Evolutionary conservation across 306 rosid species (phyloP).

Genomic region (Cicer bijugum): DNA sequence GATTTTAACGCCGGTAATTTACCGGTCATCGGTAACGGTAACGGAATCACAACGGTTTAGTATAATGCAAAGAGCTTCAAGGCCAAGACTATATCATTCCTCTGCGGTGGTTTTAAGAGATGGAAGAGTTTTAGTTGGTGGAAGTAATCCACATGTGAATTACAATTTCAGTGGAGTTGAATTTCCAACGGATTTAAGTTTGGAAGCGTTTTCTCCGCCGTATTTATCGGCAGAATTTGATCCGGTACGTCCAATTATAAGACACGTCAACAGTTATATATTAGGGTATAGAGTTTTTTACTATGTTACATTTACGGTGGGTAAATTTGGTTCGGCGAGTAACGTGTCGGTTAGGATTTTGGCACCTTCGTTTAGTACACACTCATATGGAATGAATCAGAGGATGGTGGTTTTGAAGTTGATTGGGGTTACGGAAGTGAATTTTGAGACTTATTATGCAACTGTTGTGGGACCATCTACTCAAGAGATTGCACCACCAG

Average conservation of each 20-base stretch:
- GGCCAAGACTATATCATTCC: conserved; percentile 75
- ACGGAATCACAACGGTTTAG: conserved; percentile 14
- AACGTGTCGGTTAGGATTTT: conserved; percentile 60
- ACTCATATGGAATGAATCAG: conserved; percentile 73
- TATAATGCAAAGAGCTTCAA: conserved; percentile 53
- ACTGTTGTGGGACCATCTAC: conserved; percentile 63
- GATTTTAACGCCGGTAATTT: conserved; percentile 56
- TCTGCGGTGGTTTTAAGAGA: conserved; percentile 57
- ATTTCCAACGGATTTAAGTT: conserved; percentile 73
- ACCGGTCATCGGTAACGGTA: conserved; percentile 30
- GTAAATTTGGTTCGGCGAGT: not conserved
- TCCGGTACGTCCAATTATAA: conserved; percentile 49
- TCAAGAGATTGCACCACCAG: conserved; percentile 65
- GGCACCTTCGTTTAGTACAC: conserved; percentile 77
- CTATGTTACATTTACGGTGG: conserved; percentile 52
- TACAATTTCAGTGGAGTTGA: conserved; percentile 69
- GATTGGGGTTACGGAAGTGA: conserved; percentile 34
- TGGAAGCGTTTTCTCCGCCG: conserved; percentile 77
- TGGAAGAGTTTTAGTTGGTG: conserved; percentile 72
- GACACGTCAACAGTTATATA: conserved; percentile 14
- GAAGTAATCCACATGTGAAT: conserved; percentile 69
- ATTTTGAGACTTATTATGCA: conserved; percentile 40
- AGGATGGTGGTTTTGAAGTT: conserved; percentile 68
- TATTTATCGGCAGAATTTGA: conserved; percentile 50
- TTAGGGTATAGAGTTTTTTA: conserved; percentile 47